Evolutionary conservation across 495 filamentous ascomycete species (phyloP), one percentile per base, ranked within the genome.

Genomic region (Hypoxylon cercidicola): DNA sequence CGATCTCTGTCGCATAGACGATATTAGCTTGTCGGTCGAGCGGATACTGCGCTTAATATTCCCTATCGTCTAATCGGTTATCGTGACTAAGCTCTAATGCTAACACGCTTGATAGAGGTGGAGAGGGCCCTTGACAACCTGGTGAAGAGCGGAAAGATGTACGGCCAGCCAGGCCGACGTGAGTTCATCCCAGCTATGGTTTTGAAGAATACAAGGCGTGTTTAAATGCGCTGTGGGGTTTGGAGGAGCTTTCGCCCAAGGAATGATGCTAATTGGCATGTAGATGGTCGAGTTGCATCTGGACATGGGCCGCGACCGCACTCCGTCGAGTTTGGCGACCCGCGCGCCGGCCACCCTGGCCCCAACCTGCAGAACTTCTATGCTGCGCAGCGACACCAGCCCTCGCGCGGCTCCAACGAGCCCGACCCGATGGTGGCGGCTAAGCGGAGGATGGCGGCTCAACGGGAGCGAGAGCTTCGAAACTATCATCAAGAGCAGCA

Each of bases 401-500:
- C 91, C 72, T 84, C 83, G 61, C 81, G 84, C 61, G 91, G 93
- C 72, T 91, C 90, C 53, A 96, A 89, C 82, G 95, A 99, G 82
- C 92, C 93, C 74, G 95, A 99, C 80, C 93, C 97, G 80, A 91
- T 97, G 88, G 90, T 96, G 86, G 95, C 97, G 86, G 93, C 92
- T 75, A 98, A 99, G 83, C 90, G 95, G 80, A 91, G 93, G 82
- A 93, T 97, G 89, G 95, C 95, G 61, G 95, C 95, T 79, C 94
- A 97, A 80, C 91, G 95, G 79, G 95, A 99, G 84, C 90, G 96
- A 78, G 95, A 99, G 83, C 88, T 99, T 78, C 92, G 95, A 79
- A 99, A 99, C 80, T 98, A 97, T 83, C 95, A 99, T 80, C 95
- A 97, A 82, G 95, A 99, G 84, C 95, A 99, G 85, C 95, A 99